Evolutionary conservation across 2,329 filamentous ascomycete genomes (phyloP).

Genomic region (Xylaria sp.): DNA sequence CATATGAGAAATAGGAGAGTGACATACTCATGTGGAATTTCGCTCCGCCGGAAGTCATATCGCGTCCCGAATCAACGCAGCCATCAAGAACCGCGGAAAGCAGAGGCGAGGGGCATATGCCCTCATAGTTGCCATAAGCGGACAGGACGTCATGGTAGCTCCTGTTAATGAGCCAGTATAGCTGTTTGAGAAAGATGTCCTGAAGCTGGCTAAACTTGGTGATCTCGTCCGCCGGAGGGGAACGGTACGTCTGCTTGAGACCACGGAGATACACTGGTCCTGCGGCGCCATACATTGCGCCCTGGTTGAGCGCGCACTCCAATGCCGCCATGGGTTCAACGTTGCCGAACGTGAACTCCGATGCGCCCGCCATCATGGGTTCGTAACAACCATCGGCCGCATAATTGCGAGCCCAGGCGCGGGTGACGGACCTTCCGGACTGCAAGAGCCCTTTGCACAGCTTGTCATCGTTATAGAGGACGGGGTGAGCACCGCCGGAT

Average conservation of each 20-base stretch:
- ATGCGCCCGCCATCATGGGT: slow-evolving; percentile 34
- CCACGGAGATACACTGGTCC: slow-evolving; percentile 36
- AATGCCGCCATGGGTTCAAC: slow-evolving; percentile 33
- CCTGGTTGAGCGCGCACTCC: slow-evolving; percentile 33
- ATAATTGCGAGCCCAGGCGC: slow-evolving; percentile 33
- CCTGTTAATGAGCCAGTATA: slow-evolving; percentile 23
- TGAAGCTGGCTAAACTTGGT: slow-evolving; percentile 20
- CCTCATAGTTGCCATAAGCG: slow-evolving; percentile 31
- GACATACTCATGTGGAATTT: slow-evolving; percentile 36
- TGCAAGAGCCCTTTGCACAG: slow-evolving; percentile 32
- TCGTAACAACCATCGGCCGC: slow-evolving; percentile 35
- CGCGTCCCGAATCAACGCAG: slow-evolving; percentile 31
- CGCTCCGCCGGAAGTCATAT: slow-evolving; percentile 33
- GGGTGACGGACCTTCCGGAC: slow-evolving; percentile 22
- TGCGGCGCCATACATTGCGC: slow-evolving; percentile 32
- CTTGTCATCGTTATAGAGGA: slow-evolving; percentile 35
- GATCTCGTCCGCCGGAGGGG: slow-evolving; percentile 22
- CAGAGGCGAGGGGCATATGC: slow-evolving; percentile 34
- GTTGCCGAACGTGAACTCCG: slow-evolving; percentile 32
- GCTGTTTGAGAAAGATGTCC: slow-evolving; percentile 31
- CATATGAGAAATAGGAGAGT: neutral
- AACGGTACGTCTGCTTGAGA: slow-evolving; percentile 36
- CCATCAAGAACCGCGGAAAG: slow-evolving; percentile 33
- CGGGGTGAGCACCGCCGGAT: slow-evolving; percentile 30
- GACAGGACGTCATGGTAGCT: slow-evolving; percentile 19